A percentile compares a stretch with the other conserved stretches of the same genome.
phyloP scores from a whole-genome alignment of 306 rosid species.

The Crataegus laevigata region DNA sequence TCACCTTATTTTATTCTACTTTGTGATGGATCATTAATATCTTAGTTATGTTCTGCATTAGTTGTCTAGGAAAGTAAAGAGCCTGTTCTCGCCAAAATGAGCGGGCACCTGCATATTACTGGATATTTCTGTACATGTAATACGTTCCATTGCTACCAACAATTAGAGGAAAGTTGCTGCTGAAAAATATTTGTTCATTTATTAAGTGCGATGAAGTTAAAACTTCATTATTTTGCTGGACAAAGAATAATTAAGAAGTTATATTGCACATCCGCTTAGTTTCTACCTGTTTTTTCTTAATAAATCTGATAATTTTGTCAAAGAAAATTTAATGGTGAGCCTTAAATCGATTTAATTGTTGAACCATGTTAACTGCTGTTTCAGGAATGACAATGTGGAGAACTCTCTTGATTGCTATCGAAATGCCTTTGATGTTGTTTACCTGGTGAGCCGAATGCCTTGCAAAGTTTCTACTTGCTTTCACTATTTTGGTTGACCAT shows the following conservation, averaged over 20 bases:
- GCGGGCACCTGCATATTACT: not conserved
- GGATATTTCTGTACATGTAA: too few species aligned
- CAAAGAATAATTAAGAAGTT: too few species aligned
- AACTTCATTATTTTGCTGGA: too few species aligned
- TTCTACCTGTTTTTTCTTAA: too few species aligned
- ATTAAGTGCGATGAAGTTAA: not conserved
- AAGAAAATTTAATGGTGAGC: too few species aligned
- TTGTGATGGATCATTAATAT: not conserved
- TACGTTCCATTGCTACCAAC: not conserved
- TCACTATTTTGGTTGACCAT: not conserved
- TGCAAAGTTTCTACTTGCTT: not conserved
- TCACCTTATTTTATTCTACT: too few species aligned
- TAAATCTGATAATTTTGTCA: not conserved
- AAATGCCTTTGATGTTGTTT: slow-evolving; percentile 71
- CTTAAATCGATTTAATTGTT: slow-evolving; percentile 4
- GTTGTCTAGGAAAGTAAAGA: not conserved
- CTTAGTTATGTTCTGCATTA: not conserved
- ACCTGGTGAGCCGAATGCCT: slow-evolving; percentile 52
- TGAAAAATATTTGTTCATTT: not conserved
- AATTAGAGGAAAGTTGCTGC: too few species aligned
- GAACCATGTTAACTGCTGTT: slow-evolving; percentile 14
- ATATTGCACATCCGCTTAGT: not conserved
- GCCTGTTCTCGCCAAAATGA: not conserved
- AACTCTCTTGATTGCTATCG: slow-evolving; percentile 60
- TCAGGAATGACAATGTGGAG: slow-evolving; percentile 75